phyloP scores from a whole-genome alignment of 495 filamentous ascomycete species.

The Penicillium desertorum region DNA sequence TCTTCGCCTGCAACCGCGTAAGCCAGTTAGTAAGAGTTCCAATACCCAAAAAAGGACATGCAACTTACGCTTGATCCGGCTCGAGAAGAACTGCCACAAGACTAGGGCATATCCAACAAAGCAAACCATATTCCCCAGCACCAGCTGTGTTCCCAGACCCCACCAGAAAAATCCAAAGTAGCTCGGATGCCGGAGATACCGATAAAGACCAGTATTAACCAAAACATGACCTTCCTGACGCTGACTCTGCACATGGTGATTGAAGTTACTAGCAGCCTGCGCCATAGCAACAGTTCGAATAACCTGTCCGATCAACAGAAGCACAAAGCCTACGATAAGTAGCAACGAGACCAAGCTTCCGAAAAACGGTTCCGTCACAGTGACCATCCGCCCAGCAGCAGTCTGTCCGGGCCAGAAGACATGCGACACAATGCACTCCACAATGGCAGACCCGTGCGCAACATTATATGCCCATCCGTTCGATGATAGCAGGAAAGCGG shows the following conservation, averaged over 20 bases:
- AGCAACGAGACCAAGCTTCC: constrained; percentile 23
- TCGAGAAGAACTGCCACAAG: constrained; percentile 80
- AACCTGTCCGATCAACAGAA: constrained; percentile 71
- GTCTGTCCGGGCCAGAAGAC: constrained; percentile 52
- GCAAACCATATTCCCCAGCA: constrained; percentile 81
- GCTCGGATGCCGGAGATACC: constrained; percentile 71
- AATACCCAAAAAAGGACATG: neutral
- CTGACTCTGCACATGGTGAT: constrained; percentile 73
- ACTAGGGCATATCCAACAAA: constrained; percentile 70
- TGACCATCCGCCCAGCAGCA: constrained; percentile 27
- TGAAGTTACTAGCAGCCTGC: constrained; percentile 88
- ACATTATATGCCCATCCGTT: constrained; percentile 85
- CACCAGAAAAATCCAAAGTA: constrained; percentile 99
- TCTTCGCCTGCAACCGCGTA: constrained; percentile 62
- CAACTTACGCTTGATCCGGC: constrained; percentile 64
- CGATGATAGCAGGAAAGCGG: constrained; percentile 77
- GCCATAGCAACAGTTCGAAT: constrained; percentile 79
- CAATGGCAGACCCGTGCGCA: constrained; percentile 69
- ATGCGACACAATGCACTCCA: constrained; percentile 66
- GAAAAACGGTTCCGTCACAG: constrained; percentile 18
- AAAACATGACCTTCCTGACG: constrained; percentile 68
- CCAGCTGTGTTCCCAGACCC: constrained; percentile 89
- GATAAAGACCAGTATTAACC: constrained; percentile 71
- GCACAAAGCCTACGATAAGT: constrained; percentile 54
- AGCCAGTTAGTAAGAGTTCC: constrained; percentile 1